These are phyloP conservation scores for Macrocybe gigantea DNA, from an alignment of 768 basidiomycete genomes.

Conservation along the genomic window DNA sequence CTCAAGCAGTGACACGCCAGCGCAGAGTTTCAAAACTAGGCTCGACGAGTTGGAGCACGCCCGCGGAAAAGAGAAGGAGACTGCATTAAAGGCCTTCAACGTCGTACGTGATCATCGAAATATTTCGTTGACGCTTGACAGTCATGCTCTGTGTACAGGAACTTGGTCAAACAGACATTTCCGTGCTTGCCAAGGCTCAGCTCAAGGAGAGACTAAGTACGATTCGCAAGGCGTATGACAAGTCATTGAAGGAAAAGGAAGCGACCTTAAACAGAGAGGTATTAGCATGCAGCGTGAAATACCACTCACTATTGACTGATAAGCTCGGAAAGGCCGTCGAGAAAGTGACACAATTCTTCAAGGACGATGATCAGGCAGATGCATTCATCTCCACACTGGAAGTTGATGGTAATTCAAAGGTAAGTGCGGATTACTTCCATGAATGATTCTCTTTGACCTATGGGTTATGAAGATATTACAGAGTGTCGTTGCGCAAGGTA, in stretches of 20 bases:
- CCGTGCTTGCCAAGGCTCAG: slow-evolving; percentile 73
- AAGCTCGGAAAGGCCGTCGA: slow-evolving; percentile 55
- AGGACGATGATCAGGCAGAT: slow-evolving; percentile 64
- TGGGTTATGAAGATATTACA: slow-evolving; percentile 55
- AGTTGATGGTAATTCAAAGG: slow-evolving; percentile 85
- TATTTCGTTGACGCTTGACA: not conserved
- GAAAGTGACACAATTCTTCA: slow-evolving; percentile 61
- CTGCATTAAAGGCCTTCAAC: slow-evolving; percentile 75
- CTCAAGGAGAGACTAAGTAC: slow-evolving; percentile 68
- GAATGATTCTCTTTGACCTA: not conserved
- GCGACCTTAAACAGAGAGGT: slow-evolving; percentile 74
- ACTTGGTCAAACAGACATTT: slow-evolving; percentile 85
- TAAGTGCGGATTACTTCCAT: slow-evolving; percentile 14
- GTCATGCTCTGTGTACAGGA: slow-evolving; percentile 46
- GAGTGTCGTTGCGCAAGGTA: slow-evolving; percentile 69
- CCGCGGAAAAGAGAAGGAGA: slow-evolving; percentile 77
- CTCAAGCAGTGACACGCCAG: slow-evolving; percentile 73
- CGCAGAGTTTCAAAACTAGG: slow-evolving; percentile 53
- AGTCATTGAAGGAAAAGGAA: slow-evolving; percentile 79
- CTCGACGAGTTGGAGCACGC: slow-evolving; percentile 58
- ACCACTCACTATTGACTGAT: not conserved
- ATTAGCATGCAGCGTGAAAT: slow-evolving; percentile 11
- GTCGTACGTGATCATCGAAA: slow-evolving; percentile 43
- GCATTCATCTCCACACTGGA: slow-evolving; percentile 68
- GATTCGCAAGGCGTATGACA: slow-evolving; percentile 80